phyloP scores from a whole-genome alignment of 2,329 filamentous ascomycete species.

The Sarocladium oryzae region DNA sequence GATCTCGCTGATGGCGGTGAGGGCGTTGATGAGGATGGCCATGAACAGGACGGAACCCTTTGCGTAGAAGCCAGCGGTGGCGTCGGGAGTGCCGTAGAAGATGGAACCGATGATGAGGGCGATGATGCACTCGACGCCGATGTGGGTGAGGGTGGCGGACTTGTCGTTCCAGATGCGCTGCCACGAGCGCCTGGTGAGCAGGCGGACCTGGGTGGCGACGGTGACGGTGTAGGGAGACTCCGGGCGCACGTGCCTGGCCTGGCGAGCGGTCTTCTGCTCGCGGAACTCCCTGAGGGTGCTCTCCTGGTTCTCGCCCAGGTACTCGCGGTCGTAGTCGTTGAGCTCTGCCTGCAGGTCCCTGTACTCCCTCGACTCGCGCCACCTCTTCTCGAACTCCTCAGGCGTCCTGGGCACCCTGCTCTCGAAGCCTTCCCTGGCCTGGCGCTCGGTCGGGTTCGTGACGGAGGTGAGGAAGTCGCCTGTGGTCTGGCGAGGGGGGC shows the following conservation, averaged over 20 bases:
- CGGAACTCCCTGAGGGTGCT: conserved; percentile 34
- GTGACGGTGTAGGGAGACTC: conserved; percentile 53
- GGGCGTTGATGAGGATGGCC: conserved; percentile 52
- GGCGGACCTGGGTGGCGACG: conserved; percentile 44
- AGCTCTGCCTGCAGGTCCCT: conserved; percentile 39
- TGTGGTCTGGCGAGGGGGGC: conserved; percentile 59
- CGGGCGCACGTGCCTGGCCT: conserved; percentile 46
- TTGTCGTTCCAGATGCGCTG: conserved; percentile 48
- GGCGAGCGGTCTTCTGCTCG: conserved; percentile 41
- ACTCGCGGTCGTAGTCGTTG: conserved; percentile 39
- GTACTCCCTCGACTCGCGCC: conserved; percentile 40
- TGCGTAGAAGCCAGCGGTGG: conserved; percentile 45
- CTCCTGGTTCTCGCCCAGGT: conserved; percentile 33
- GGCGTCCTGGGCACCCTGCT: conserved; percentile 57
- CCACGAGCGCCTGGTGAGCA: conserved; percentile 45
- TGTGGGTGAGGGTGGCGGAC: conserved; percentile 37
- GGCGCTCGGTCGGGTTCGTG: conserved; percentile 57
- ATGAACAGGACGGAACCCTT: conserved; percentile 54
- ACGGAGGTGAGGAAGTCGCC: conserved; percentile 65
- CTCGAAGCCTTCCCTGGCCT: conserved; percentile 51
- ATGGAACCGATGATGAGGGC: conserved; percentile 56
- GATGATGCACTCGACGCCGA: conserved; percentile 44
- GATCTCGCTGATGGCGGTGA: conserved; percentile 51
- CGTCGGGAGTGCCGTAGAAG: conserved; percentile 46
- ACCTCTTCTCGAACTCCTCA: conserved; percentile 56